Base-by-base conservation (phyloP, 352 stramenopile species). In the Globisporangium abappressorium region DNA sequence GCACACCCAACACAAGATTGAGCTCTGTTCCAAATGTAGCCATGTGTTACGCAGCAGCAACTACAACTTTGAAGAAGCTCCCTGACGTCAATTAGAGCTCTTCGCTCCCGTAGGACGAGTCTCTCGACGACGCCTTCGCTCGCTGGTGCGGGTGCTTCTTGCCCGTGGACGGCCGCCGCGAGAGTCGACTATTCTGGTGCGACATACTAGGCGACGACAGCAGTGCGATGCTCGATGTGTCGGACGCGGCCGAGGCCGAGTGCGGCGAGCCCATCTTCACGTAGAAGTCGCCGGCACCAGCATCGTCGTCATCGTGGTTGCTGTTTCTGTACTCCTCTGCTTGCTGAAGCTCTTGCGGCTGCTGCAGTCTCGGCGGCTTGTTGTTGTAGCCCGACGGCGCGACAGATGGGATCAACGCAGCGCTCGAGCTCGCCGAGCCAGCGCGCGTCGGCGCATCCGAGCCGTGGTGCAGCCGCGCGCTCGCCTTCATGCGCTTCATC, bases 211-310 rank as follows among this genome's bases (percentile, higher is more conserved):
- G 65, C 57, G 82, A 75, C 14, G 80, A 89, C 38, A 92, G 69
- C 53, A 92, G 56, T 46, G 82, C 84, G 57, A 92, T 88, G 57
- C 82, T 91, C 14, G 82, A 91, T 5, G 70, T 75, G 57, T 74
- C 74, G 36, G 84, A 92, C 26, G 85, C 66, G 5, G 74, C 65
- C 20, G 76, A 82, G n/a, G 74, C 60, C 34, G 78, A 85, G 30
- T 81, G 74, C 36, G 82, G 84, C n/a, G 84, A 92, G 49, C 73
- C 81, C 79, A 90, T 77, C 20, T 73, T 73, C 5, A 75, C 76
- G 68, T 77, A 80, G 28, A 64, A 28, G 64, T 63, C 61, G 20
- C 57, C 61, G 20, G 43, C 43, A n/a, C 18, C 18, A 22, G 43
- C 43, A 18, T 24, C 43, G 18, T 22, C 43, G 18, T 51, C 18